These are phyloP conservation scores for Orbilia ellipsospora DNA, from an alignment of 2,329 filamentous ascomycete species.

Conservation along the genomic window DNA sequence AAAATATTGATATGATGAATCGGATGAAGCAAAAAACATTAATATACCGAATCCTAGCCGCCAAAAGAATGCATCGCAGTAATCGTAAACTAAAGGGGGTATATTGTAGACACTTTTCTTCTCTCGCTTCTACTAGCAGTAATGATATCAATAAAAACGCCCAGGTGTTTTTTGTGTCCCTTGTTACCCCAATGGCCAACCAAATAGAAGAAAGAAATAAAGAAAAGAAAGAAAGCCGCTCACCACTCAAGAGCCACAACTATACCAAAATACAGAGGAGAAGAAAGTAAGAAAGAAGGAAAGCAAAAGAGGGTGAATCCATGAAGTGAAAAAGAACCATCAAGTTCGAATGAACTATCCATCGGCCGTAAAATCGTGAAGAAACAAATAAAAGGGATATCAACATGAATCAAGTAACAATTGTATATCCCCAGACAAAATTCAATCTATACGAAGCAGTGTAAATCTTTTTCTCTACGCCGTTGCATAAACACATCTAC, in stretches of 20 bases:
- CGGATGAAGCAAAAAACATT: too few species aligned
- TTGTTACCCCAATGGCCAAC: not conserved
- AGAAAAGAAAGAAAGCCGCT: not conserved
- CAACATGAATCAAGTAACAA: constrained; percentile 3
- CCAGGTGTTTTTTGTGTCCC: too few species aligned
- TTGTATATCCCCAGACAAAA: not conserved
- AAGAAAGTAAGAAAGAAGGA: not conserved
- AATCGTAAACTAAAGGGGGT: too few species aligned
- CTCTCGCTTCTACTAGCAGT: too few species aligned
- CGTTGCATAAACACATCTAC: not conserved
- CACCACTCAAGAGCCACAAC: not conserved
- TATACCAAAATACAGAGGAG: not conserved
- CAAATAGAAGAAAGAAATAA: not conserved
- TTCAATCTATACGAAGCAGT: not conserved
- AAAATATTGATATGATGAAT: too few species aligned
- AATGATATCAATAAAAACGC: not conserved
- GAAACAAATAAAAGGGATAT: not conserved
- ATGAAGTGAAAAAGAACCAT: not conserved
- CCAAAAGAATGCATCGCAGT: too few species aligned
- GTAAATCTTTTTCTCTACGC: constrained; percentile 11
- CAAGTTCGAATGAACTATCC: not conserved
- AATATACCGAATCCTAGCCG: too few species aligned
- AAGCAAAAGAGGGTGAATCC: not conserved
- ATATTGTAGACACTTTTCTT: too few species aligned
- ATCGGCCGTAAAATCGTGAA: constrained; percentile 14